Base-by-base conservation (phyloP, 2,329 filamentous ascomycete species). In the Zymoseptoria ardabiliae region DNA sequence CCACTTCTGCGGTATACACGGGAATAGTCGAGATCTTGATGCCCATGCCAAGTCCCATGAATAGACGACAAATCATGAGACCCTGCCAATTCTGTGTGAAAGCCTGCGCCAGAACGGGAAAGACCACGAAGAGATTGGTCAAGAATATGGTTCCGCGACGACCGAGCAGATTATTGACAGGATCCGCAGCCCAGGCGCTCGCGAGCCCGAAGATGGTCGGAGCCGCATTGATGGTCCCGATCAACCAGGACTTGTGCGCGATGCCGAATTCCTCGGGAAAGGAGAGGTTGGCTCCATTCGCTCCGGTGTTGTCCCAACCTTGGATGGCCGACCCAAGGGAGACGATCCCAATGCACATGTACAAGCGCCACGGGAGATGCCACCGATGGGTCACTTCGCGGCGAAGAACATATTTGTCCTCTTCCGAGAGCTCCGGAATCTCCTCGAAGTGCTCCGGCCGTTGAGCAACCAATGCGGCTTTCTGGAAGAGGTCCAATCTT, bases 61-160 rank as follows among this genome's bases (percentile, higher is more conserved):
- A 78, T 57, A 92, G 79, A 45, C 90, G 84, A 56, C 83, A 85
- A 50, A 83, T 77, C 57, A 92, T 80, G 65, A 91, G 82, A 66
- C 89, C 81, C 70, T 78, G 79, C 88, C 89, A 92, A 86, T 81
- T 81, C 61, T 85, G 81, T n/a, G 79, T 77, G n/a, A 83, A 67
- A 0, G 79, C 87, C 82, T 77, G 87, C 72, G 62, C 84, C 79
- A 35, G 78, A 54, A 86, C 88, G 8, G 89, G 84, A 85, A 67
- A 49, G 19, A 89, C 73, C 84, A 17, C 89, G 79, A 67, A 62
- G 9, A 71, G 59, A 13, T 69, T 71, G 1, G 71, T 68, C 48
- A 75, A 25, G 55, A 75, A 74, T 28, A 77, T 74, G 0, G 73
- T 71, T 1, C 72, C 72, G 11, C 75, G 68, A 25, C 75, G 59